Conservation (phyloP, 257 asterid genomes). For the Nicotiana paniculata region DNA sequence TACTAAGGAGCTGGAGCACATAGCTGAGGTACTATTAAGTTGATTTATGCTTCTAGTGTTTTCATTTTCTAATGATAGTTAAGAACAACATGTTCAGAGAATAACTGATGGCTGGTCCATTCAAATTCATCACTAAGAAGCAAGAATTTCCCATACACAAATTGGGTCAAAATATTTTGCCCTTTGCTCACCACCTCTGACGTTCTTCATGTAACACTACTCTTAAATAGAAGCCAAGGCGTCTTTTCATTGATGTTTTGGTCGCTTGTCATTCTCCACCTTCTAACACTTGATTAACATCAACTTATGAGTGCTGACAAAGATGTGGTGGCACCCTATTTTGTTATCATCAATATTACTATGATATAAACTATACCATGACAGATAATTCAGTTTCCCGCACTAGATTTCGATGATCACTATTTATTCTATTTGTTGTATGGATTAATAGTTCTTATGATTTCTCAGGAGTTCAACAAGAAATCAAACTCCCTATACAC, state of each 20-base stretch:
- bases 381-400: neutral
- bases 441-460: neutral
- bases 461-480: conserved; percentile 80
- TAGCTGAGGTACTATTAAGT: conserved; percentile 67
- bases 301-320: neutral
- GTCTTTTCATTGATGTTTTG: neutral
- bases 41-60: conserved; percentile 13
- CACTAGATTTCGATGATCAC: neutral
- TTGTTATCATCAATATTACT: neutral
- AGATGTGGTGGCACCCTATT: neutral
- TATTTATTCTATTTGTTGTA: neutral
- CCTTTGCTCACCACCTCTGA: neutral
- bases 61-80: neutral
- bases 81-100: neutral
- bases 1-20: conserved; percentile 68
- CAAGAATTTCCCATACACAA: neutral
- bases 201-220: neutral
- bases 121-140: neutral
- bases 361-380: neutral
- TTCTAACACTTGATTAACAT: neutral
- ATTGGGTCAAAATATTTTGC: neutral
- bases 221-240: neutral
- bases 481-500: conserved; percentile 95
- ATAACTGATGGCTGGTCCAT: neutral
- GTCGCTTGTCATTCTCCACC: neutral